A percentile compares a stretch with the other conserved stretches of the same genome.
Evolutionary conservation across 306 rosid genomes (phyloP).

Genomic region (Albizia julibrissin): DNA sequence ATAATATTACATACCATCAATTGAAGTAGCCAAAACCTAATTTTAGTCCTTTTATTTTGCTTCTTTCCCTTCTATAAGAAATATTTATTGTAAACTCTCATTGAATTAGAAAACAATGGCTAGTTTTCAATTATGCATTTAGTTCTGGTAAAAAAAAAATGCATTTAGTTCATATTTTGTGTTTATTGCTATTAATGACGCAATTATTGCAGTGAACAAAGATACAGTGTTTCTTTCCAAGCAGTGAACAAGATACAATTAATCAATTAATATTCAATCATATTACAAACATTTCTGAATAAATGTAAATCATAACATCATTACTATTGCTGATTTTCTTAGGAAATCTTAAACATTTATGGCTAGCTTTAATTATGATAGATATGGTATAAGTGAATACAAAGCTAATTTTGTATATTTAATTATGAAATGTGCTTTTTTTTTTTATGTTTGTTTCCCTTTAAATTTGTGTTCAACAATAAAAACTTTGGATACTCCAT

Average conservation of each 20-base stretch:
- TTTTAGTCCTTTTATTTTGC: not conserved
- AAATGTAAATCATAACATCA: too few relatives aligned
- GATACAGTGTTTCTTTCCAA: not conserved
- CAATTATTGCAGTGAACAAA: not conserved
- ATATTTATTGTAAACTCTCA: not conserved
- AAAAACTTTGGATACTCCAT: not conserved
- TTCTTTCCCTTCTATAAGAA: not conserved
- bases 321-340: not conserved
- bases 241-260: not conserved
- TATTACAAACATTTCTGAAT: not conserved
- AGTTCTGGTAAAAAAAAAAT: too few relatives aligned
- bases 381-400: not conserved
- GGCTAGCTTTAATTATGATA: not conserved
- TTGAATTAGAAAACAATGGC: not conserved
- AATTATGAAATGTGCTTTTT: not conserved
- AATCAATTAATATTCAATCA: not conserved
- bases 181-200: not conserved
- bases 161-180: not conserved
- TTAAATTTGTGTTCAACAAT: not conserved
- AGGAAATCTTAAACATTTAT: not conserved
- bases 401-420: not conserved
- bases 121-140: not conserved
- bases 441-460: not conserved
- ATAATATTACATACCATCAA: not conserved
- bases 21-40: not conserved